phyloP scores from a whole-genome alignment of 495 filamentous ascomycete genomes.

The Sordaria brevicollis region DNA sequence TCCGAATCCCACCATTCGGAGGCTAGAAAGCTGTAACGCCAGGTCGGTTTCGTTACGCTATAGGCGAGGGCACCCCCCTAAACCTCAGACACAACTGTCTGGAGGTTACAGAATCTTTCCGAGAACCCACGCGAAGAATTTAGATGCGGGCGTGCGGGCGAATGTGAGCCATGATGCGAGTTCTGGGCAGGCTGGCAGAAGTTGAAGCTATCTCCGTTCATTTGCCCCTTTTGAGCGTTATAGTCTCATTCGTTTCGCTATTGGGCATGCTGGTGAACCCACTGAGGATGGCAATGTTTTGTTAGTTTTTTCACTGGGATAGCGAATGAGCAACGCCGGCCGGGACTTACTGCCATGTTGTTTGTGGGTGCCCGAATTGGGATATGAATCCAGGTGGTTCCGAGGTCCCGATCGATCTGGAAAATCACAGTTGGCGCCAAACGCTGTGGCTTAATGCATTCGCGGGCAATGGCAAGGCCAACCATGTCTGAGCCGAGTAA shows the following conservation, averaged over 20 bases:
- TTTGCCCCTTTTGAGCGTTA: neutral
- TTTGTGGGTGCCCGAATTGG: neutral
- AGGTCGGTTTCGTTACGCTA: conserved; percentile 14
- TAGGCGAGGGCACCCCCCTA: conserved; percentile 13
- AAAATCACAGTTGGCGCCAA: neutral
- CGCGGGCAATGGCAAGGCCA: neutral
- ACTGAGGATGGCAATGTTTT: neutral
- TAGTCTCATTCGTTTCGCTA: neutral
- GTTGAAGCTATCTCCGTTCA: neutral
- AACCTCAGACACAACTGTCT: conserved; percentile 17
- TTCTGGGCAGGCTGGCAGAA: neutral
- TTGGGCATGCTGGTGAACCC: neutral
- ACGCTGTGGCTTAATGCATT: neutral
- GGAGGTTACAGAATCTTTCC: conserved; percentile 7
- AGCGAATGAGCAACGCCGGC: neutral
- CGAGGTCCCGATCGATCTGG: neutral
- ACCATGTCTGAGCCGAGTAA: neutral
- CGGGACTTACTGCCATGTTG: neutral
- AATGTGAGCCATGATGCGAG: neutral
- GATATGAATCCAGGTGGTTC: neutral
- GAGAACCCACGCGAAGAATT: neutral
- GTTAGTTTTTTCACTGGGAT: neutral
- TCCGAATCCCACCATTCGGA: conserved; percentile 9
- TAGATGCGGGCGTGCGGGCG: neutral
- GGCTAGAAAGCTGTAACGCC: conserved; percentile 7